Evolutionary conservation across 352 stramenopile species (phyloP).

Genomic region (Pythium rhizo-oryzae): DNA sequence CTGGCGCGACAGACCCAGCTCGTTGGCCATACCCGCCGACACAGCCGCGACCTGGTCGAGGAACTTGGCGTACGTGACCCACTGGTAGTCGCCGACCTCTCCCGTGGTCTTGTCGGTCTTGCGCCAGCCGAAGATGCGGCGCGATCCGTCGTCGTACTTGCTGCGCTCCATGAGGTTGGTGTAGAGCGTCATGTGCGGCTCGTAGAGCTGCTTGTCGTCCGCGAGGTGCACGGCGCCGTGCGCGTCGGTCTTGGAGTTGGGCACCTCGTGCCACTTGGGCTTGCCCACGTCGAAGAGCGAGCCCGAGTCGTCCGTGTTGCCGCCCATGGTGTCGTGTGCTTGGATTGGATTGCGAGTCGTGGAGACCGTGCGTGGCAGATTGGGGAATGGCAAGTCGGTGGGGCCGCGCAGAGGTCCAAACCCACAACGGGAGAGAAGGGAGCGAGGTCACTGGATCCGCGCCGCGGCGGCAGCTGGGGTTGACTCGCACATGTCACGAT

Average conservation of each 20-base stretch:
- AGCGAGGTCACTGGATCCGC: neutral
- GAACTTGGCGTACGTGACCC: slow-evolving; percentile 66
- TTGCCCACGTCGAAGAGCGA: slow-evolving; percentile 25
- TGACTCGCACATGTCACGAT: neutral
- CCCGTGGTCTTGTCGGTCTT: slow-evolving; percentile 40
- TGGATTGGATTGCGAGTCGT: no score
- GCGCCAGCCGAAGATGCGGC: slow-evolving; percentile 64
- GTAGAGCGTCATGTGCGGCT: slow-evolving; percentile 56
- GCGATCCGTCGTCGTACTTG: slow-evolving; percentile 51
- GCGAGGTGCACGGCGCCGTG: slow-evolving; percentile 23
- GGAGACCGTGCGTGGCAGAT: neutral
- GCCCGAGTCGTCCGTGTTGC: slow-evolving; percentile 15
- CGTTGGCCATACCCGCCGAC: slow-evolving; percentile 42
- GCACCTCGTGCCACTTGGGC: slow-evolving; percentile 28
- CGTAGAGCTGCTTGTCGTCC: slow-evolving; percentile 32
- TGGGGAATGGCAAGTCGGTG: slow-evolving; percentile 7
- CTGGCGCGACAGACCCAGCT: slow-evolving; percentile 40
- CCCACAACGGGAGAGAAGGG: neutral
- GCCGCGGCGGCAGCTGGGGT: neutral
- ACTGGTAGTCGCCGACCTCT: slow-evolving; percentile 48
- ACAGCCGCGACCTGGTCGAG: slow-evolving; percentile 46
- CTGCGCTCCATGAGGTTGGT: slow-evolving; percentile 45
- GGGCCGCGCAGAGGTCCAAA: no score
- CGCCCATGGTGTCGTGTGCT: slow-evolving; percentile 17
- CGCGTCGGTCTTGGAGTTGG: slow-evolving; percentile 16